Evolutionary conservation across 106 monocot species (phyloP), one percentile per base, ranked within the genome.

Genomic region (Posidonia australis): DNA sequence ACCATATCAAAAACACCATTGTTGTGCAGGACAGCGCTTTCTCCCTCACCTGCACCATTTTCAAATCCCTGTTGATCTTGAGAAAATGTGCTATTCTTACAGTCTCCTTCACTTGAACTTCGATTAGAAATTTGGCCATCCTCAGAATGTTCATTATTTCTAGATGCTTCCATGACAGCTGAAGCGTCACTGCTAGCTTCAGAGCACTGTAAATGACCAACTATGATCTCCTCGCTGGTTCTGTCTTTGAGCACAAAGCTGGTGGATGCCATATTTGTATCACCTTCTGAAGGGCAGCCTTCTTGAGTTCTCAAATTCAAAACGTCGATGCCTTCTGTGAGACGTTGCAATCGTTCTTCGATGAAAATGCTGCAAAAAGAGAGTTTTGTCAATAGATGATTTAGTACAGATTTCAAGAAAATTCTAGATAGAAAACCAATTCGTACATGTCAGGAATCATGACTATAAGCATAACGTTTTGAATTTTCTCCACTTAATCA

Each of bases 341-440:
- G 67, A 51, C 77, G 80, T 49, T 91, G 76, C 56, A 88, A 73
- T 26, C 87, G 82, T 79, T 98, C 98, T 77, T 98, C 98, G 61
- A 79, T 66, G 60, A 98, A 80, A 46, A 98, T 88, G 79, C 98
- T 98, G 71, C 72, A 82, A 16, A 22, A 62, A 43, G 61, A 62
- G 26, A 58, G 25, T 1, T 58, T 49, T 49, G 20, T 23, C 1
- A 5, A 0, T 16, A 58, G 12, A 58, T 28, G 14, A 14, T 58
- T 58, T 17, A 13, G 6, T 58, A 18, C 13, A 14, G 16, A 13
- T 58, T 27, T 58, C 58, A 58, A 58, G 5, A 58, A 57, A 57
- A 27, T 25, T 57, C 57, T 24, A 13, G 14, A 27, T n/a, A n/a
- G 10, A 21, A 27, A 57, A 57, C 13, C 23, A 57, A 57, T 25